phyloP scores from a whole-genome alignment of 176 grass and related monocot species.

The Oryza glaberrima region DNA sequence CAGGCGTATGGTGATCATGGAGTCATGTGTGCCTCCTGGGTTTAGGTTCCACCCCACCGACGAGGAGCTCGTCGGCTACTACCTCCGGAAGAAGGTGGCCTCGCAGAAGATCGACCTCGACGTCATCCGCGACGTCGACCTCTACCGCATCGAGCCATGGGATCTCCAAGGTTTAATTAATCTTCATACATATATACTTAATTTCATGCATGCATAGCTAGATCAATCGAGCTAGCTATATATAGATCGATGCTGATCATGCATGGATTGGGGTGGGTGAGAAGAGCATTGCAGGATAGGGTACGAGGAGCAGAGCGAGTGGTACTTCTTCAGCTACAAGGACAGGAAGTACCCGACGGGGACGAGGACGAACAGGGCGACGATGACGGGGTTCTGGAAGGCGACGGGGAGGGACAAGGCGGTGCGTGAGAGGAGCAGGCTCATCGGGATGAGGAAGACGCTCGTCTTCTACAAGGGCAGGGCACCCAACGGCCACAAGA shows the following conservation, averaged over 20 bases:
- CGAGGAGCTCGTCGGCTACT: conserved; percentile 90
- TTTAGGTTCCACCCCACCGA: conserved; percentile 93
- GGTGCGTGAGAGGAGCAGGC: conserved; percentile 62
- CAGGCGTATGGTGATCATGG: conserved; percentile 47
- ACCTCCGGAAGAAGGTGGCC: conserved; percentile 84
- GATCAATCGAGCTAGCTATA: background rate
- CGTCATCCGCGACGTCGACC: conserved; percentile 86
- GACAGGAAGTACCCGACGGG: conserved; percentile 92
- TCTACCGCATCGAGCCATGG: conserved; percentile 88
- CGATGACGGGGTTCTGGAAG: conserved; percentile 90
- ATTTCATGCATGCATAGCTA: too few relatives aligned
- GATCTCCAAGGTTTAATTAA: conserved; percentile 70
- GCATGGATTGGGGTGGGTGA: background rate
- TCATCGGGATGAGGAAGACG: conserved; percentile 92
- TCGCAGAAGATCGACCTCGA: conserved; percentile 87
- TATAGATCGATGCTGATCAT: background rate
- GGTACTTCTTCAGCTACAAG: conserved; percentile 97
- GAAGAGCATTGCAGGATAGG: conserved; percentile 80
- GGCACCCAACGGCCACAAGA: conserved; percentile 77
- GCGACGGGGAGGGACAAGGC: conserved; percentile 86
- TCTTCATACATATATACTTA: background rate
- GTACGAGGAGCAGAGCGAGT: conserved; percentile 87
- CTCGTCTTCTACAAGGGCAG: conserved; percentile 90
- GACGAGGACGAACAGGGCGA: conserved; percentile 82
- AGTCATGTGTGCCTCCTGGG: conserved; percentile 81